Conservation (phyloP, 225 moss, liverwort and hornwort genomes). For the Thuidium tamariscinum region DNA sequence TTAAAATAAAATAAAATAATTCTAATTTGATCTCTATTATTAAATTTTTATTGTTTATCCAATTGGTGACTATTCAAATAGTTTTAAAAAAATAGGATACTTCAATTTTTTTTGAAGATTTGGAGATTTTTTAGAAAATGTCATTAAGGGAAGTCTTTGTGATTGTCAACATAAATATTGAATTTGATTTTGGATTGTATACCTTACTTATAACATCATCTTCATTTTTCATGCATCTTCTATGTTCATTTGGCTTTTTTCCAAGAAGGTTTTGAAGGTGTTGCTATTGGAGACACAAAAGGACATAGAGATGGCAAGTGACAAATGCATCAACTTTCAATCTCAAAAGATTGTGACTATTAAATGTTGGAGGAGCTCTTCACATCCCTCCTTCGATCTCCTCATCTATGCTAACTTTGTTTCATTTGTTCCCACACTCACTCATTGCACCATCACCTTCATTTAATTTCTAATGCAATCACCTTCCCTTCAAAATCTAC, state of each 20-base stretch:
- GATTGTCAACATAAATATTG: accelerated
- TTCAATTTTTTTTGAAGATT: not conserved
- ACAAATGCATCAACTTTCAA: not conserved
- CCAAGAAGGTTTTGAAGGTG: accelerated
- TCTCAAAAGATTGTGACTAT: not conserved
- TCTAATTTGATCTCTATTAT: too few relatives aligned
- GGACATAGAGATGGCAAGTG: not conserved
- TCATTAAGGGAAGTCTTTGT: not conserved
- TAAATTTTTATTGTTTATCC: not conserved
- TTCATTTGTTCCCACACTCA: not conserved
- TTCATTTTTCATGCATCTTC: not conserved
- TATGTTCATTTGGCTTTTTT: not conserved
- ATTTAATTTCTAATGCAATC: not conserved
- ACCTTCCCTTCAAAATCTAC: not conserved
- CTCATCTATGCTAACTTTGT: not conserved
- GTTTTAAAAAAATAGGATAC: accelerated
- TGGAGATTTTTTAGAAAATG: accelerated
- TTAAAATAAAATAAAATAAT: too few relatives aligned
- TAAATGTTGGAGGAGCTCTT: not conserved
- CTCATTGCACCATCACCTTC: too few relatives aligned
- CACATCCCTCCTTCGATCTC: not conserved
- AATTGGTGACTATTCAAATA: too few relatives aligned
- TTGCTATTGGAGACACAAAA: not conserved
- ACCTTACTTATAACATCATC: not conserved
- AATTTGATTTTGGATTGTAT: not conserved